phyloP scores from a whole-genome alignment of 306 rosid species.

The Quercus robur region DNA sequence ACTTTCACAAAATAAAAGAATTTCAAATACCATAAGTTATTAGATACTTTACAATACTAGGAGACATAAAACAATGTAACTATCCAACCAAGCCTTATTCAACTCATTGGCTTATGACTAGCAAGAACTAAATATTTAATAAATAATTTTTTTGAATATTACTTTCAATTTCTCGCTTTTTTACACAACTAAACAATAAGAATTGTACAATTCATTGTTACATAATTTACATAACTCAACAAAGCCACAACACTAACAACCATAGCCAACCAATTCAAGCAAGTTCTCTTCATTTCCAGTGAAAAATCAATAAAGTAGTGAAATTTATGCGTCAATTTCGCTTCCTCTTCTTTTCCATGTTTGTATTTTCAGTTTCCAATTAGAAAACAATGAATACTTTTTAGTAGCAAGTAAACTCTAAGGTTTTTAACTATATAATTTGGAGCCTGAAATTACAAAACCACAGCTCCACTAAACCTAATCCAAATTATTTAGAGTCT shows the following conservation, averaged over 20 bases:
- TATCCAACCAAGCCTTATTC: not conserved
- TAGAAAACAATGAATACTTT: not conserved
- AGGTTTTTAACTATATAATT: not conserved
- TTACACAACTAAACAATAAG: not conserved
- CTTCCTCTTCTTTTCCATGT: not conserved
- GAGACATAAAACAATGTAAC: no score
- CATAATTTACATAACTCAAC: not conserved
- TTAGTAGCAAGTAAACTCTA: not conserved
- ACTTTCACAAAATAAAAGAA: not conserved
- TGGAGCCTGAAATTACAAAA: no score
- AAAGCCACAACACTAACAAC: slow-evolving; percentile 9
- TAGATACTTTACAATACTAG: not conserved
- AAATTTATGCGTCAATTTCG: not conserved
- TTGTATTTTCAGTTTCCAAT: not conserved
- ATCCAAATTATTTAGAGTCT: not conserved
- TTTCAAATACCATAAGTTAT: not conserved
- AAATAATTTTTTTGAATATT: not conserved
- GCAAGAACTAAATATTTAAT: not conserved
- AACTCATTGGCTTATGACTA: not conserved
- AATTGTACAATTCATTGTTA: not conserved
- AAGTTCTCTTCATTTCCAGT: not conserved
- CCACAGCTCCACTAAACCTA: not conserved
- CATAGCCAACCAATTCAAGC: slow-evolving; percentile 17
- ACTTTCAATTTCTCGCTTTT: not conserved
- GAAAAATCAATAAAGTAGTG: not conserved